These are phyloP conservation scores for Microglena sp. DNA, from an alignment of 139 green algal species.

Conservation along the genomic window DNA sequence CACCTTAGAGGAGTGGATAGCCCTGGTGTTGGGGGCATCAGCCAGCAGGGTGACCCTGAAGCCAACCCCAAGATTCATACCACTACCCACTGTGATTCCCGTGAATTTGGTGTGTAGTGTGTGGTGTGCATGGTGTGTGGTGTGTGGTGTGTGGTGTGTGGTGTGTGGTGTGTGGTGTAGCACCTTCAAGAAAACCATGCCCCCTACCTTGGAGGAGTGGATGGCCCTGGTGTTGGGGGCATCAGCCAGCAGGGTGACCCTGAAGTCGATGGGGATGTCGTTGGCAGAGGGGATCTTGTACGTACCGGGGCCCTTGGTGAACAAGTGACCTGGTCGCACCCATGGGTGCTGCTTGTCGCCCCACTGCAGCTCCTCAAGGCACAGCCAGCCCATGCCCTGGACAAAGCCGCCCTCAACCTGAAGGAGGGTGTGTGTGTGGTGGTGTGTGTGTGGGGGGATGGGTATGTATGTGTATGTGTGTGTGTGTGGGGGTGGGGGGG, in stretches of 20 bases:
- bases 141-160: no score
- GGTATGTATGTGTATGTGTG: no score
- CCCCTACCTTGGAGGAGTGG: slow-evolving; percentile 78
- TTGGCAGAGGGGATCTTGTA: slow-evolving; percentile 96
- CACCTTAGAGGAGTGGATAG: slow-evolving; percentile 82
- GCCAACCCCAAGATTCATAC: no score
- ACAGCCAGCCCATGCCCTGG: slow-evolving; percentile 90
- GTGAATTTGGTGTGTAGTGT: no score
- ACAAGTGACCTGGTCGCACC: slow-evolving; percentile 69
- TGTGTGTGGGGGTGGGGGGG: no score
- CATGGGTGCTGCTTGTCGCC: slow-evolving; percentile 75
- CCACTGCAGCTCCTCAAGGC: slow-evolving; percentile 93
- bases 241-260: slow-evolving; percentile 73
- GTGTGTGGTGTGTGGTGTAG: no score
- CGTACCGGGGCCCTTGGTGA: slow-evolving; percentile 54
- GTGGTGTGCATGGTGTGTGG: no score
- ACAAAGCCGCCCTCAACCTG: slow-evolving; percentile 92
- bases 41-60: slow-evolving; percentile 74
- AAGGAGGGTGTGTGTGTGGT: neutral
- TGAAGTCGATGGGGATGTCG: slow-evolving; percentile 92
- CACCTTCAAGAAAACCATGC: no score
- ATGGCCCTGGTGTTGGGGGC: slow-evolving; percentile 71
- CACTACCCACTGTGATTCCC: no score
- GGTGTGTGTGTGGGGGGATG: no score
- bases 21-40: slow-evolving; percentile 66